These are phyloP conservation scores for Macrocystidia cucumis DNA, from an alignment of 1,284 basidiomycete genomes.

Conservation along the genomic window DNA sequence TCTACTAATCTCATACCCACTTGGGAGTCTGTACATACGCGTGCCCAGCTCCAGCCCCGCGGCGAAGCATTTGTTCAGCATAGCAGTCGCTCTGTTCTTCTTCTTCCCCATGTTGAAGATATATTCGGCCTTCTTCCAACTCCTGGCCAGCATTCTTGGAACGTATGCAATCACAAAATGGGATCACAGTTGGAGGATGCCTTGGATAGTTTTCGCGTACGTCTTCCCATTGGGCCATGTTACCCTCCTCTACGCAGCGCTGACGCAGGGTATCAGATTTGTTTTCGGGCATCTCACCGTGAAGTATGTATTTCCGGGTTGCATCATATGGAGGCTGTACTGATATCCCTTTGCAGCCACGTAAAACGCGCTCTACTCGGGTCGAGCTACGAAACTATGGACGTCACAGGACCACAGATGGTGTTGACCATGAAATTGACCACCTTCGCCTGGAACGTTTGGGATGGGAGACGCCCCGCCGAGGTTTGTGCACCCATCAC, in stretches of 20 bases:
- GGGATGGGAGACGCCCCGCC: constrained; percentile 73
- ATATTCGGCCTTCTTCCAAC: constrained; percentile 67
- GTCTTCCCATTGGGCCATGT: constrained; percentile 19
- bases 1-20: constrained; percentile 77
- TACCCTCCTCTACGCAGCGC: constrained; percentile 7
- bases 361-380: constrained; percentile 51
- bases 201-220: constrained; percentile 85
- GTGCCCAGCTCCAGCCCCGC: constrained; percentile 57
- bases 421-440: constrained; percentile 93
- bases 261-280: constrained; percentile 32
- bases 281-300: constrained; percentile 81
- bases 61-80: constrained; percentile 77
- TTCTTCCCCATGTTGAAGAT: constrained; percentile 75
- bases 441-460: constrained; percentile 96
- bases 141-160: constrained; percentile 64
- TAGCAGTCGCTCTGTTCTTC: constrained; percentile 71
- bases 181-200: constrained; percentile 62
- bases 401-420: constrained; percentile 90
- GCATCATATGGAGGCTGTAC: constrained; percentile 14
- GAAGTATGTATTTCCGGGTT: constrained; percentile 43
- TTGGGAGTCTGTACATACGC: constrained; percentile 79
- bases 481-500: constrained; percentile 34
- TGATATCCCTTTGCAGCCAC: constrained; percentile 37
- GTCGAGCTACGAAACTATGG: constrained; percentile 65
- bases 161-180: constrained; percentile 68